Percentiles rank a stretch among this genome's conserved stretches.
Evolutionary conservation across 805 yeast genomes (phyloP).

Genomic region (Nakazawaea wickerhamii): DNA sequence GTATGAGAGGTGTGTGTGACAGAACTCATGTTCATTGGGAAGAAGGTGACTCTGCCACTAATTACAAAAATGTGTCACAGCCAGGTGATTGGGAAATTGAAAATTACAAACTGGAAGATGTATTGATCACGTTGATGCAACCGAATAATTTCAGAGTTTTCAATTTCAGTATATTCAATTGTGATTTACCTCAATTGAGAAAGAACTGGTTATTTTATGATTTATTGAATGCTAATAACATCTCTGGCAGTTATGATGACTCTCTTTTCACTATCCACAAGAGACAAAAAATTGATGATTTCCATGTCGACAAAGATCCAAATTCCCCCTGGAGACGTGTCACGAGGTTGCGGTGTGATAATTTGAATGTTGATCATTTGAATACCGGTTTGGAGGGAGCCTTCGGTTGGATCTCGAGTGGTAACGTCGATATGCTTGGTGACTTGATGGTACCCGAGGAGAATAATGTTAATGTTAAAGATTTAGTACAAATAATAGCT

Average conservation of each 20-base stretch:
- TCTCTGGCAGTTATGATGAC: slow-evolving; percentile 90
- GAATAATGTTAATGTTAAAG: slow-evolving; percentile 37
- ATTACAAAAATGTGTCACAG: slow-evolving; percentile 62
- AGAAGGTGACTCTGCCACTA: slow-evolving; percentile 75
- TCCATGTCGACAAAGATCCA: slow-evolving; percentile 25
- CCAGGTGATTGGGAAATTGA: slow-evolving; percentile 95
- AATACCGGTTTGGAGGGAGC: slow-evolving; percentile 92
- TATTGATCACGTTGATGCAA: slow-evolving; percentile 73
- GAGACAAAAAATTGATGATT: slow-evolving; percentile 54
- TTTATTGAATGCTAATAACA: slow-evolving; percentile 71
- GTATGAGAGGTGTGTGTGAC: slow-evolving; percentile 89
- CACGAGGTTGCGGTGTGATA: slow-evolving; percentile 79
- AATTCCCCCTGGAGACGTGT: slow-evolving; percentile 47
- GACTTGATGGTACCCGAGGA: slow-evolving; percentile 79
- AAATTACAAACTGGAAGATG: slow-evolving; percentile 77
- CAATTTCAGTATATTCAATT: slow-evolving; percentile 80
- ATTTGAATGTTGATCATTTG: slow-evolving; percentile 79
- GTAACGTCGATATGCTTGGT: slow-evolving; percentile 90
- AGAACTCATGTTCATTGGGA: slow-evolving; percentile 83
- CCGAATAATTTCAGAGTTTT: slow-evolving; percentile 81
- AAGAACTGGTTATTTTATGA: slow-evolving; percentile 95
- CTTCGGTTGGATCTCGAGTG: slow-evolving; percentile 93
- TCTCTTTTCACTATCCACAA: slow-evolving; percentile 89
- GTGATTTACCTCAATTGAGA: slow-evolving; percentile 73
- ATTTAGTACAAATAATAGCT: slow-evolving; percentile 43